Conservation (phyloP, 768 basidiomycete species). For the Thelephora aurantiotincta region DNA sequence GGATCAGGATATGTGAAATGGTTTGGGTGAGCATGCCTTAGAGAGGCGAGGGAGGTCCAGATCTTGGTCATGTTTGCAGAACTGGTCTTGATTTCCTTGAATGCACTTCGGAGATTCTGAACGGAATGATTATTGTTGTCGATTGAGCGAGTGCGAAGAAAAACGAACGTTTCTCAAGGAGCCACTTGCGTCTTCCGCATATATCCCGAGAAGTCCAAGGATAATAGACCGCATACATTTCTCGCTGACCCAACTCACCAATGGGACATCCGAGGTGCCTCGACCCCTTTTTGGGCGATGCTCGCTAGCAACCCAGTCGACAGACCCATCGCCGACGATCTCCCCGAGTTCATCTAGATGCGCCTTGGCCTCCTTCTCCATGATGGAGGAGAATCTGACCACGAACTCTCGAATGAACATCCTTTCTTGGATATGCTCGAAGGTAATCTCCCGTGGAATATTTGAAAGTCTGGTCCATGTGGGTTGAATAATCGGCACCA, state of each 20-base stretch:
- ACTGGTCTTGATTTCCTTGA: slow-evolving; percentile 36
- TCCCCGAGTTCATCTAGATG: slow-evolving; percentile 54
- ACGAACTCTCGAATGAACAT: slow-evolving; percentile 66
- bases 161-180: neutral
- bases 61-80: slow-evolving; percentile 48
- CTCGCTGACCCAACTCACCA: slow-evolving; percentile 49
- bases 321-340: slow-evolving; percentile 11
- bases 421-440: slow-evolving; percentile 39
- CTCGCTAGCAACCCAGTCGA: slow-evolving; percentile 21
- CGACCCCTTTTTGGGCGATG: slow-evolving; percentile 21
- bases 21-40: slow-evolving; percentile 24
- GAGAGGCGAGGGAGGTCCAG: slow-evolving; percentile 37
- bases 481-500: slow-evolving; percentile 25
- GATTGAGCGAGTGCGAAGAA: neutral
- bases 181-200: slow-evolving; percentile 23
- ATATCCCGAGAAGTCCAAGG: slow-evolving; percentile 42
- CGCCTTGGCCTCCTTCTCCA: slow-evolving; percentile 30
- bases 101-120: slow-evolving; percentile 25
- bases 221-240: slow-evolving; percentile 48
- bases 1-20: slow-evolving; percentile 41
- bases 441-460: slow-evolving; percentile 24
- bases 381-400: slow-evolving; percentile 40
- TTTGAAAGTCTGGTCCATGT: slow-evolving; percentile 35
- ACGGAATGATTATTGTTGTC: slow-evolving; percentile 18
- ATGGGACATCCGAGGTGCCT: slow-evolving; percentile 16